Evolutionary conservation across 306 rosid genomes (phyloP).

Genomic region (Purshia tridentata): DNA sequence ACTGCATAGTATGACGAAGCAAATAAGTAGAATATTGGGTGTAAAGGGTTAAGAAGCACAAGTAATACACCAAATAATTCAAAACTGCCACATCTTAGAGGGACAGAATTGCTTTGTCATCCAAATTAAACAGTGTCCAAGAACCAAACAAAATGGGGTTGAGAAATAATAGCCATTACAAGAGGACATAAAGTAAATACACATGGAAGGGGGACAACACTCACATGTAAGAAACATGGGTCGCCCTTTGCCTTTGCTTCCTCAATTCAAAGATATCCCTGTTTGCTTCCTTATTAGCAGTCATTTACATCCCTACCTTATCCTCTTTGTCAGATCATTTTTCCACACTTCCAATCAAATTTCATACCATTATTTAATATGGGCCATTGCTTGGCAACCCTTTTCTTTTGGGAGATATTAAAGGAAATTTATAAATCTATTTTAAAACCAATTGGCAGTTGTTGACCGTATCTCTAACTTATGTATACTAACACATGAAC

Average conservation of each 20-base stretch:
- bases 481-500: too few species aligned
- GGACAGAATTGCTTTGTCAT: background rate
- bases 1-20: background rate
- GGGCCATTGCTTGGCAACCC: background rate
- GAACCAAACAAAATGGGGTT: background rate
- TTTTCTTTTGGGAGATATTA: background rate
- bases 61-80: background rate
- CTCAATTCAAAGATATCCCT: background rate
- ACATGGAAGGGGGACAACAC: constrained; percentile 6
- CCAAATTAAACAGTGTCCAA: background rate
- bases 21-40: background rate
- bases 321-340: background rate
- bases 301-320: background rate
- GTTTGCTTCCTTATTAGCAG: background rate
- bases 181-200: background rate
- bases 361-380: background rate
- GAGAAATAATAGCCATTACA: background rate
- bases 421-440: too few species aligned
- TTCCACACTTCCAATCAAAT: background rate
- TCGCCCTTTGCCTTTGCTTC: background rate
- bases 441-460: too few species aligned
- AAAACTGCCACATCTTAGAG: background rate
- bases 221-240: constrained; percentile 15
- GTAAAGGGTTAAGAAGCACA: background rate
- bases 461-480: too few species aligned